phyloP scores from a whole-genome alignment of 331 rosid genomes.

The Stylosanthes scabra region DNA sequence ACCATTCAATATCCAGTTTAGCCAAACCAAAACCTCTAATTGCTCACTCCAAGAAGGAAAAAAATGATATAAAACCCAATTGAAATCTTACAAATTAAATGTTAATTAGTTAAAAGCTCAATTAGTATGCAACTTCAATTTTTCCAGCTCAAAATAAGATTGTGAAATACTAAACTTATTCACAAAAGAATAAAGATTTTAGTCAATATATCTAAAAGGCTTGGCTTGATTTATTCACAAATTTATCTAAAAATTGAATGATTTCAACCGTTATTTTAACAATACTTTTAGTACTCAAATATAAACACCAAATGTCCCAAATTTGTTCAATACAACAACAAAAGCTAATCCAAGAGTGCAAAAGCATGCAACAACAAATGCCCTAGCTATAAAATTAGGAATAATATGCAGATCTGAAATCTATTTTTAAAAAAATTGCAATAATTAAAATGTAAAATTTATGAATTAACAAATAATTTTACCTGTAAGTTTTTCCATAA shows the following conservation, averaged over 20 bases:
- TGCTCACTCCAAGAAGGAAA: background rate
- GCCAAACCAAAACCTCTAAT: background rate
- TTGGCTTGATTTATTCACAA: too few relatives aligned
- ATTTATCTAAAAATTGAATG: too few relatives aligned
- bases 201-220: too few relatives aligned
- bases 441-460: background rate
- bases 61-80: background rate
- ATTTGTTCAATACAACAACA: background rate
- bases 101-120: slow-evolving; percentile 2
- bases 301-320: slow-evolving; percentile 12
- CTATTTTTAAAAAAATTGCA: background rate
- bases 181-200: too few relatives aligned
- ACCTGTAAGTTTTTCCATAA: slow-evolving; percentile 80
- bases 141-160: background rate
- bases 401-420: background rate
- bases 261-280: too few relatives aligned
- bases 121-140: slow-evolving; percentile 2
- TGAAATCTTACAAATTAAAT: background rate
- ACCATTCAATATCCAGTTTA: slow-evolving; percentile 1
- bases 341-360: background rate
- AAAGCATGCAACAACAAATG: too few relatives aligned
- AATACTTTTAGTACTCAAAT: too few relatives aligned
- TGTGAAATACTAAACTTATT: too few relatives aligned
- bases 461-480: background rate
- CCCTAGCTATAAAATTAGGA: too few relatives aligned